Evolutionary conservation across 495 filamentous ascomycete species (phyloP).

Genomic region (Cryomyces minteri): DNA sequence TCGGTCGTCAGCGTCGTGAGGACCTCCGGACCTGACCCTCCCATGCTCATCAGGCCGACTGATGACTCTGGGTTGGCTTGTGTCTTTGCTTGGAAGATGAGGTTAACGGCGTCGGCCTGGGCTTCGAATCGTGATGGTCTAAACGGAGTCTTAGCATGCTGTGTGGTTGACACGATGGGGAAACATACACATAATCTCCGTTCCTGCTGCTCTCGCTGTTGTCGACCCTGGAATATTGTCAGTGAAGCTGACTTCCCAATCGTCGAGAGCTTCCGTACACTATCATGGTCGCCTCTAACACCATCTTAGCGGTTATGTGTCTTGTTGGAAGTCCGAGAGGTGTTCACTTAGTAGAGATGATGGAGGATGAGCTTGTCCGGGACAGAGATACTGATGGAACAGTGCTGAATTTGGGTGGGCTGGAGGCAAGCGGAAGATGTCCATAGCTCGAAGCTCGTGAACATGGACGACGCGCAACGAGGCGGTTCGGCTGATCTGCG

Average conservation of each 20-base stretch:
- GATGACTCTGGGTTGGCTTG: constrained; percentile 90
- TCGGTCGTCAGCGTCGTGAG: constrained; percentile 90
- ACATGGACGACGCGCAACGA: too few species aligned
- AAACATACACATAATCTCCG: constrained; percentile 68
- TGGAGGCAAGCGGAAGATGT: too few species aligned
- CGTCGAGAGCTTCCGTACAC: constrained; percentile 28
- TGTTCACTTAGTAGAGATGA: neutral
- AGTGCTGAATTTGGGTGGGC: too few species aligned
- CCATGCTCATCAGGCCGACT: constrained; percentile 97
- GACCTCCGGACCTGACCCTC: constrained; percentile 88
- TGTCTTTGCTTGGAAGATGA: constrained; percentile 88
- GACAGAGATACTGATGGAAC: too few species aligned
- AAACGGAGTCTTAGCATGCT: neutral
- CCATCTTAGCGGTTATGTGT: constrained; percentile 33
- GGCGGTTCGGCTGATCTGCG: too few species aligned
- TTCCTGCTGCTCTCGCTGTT: constrained; percentile 97
- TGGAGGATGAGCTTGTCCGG: too few species aligned
- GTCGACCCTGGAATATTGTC: constrained; percentile 48
- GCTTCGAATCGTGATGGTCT: constrained; percentile 89
- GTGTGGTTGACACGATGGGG: neutral
- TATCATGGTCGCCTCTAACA: constrained; percentile 57
- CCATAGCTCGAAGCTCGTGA: too few species aligned
- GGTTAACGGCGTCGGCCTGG: constrained; percentile 82
- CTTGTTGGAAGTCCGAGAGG: neutral
- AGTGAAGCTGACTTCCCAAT: neutral